A percentile compares a stretch with the other conserved stretches of the same genome.
These are phyloP conservation scores for Fusarium protoensiforme DNA, from an alignment of 2,329 filamentous ascomycete species.

Conservation along the genomic window DNA sequence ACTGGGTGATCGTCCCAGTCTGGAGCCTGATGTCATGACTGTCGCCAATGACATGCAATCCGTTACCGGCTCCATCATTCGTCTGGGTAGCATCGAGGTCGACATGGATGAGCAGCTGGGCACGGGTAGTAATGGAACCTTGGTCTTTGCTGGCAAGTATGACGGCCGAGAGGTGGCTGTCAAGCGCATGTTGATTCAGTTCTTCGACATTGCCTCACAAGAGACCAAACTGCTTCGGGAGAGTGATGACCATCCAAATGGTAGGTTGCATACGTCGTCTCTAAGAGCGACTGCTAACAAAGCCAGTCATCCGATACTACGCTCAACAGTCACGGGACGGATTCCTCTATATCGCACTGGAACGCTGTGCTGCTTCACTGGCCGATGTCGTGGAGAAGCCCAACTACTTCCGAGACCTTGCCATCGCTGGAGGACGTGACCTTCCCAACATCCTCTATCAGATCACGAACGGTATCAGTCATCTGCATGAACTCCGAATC, in stretches of 20 bases:
- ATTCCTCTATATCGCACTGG: constrained; percentile 95
- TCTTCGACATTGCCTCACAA: constrained; percentile 94
- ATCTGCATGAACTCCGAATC: constrained; percentile 91
- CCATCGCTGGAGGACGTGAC: constrained; percentile 78
- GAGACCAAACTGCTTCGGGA: constrained; percentile 91
- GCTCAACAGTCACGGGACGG: constrained; percentile 88
- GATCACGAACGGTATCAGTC: constrained; percentile 87
- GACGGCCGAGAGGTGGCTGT: constrained; percentile 94
- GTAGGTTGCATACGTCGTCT: constrained; percentile 50
- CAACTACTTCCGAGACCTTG: constrained; percentile 72
- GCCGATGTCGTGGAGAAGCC: constrained; percentile 90
- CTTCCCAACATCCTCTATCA: constrained; percentile 85
- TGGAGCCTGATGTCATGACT: constrained; percentile 72
- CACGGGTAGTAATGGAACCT: constrained; percentile 94
- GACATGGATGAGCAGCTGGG: constrained; percentile 72
- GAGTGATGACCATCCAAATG: constrained; percentile 94
- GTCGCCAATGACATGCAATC: constrained; percentile 68
- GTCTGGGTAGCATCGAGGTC: constrained; percentile 73
- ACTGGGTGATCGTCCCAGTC: constrained; percentile 61
- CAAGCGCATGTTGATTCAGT: constrained; percentile 95
- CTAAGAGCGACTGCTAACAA: constrained; percentile 22
- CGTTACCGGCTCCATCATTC: constrained; percentile 68
- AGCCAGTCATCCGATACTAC: constrained; percentile 89
- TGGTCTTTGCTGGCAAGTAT: constrained; percentile 94
- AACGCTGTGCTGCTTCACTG: constrained; percentile 92